A percentile compares a stretch with the other conserved stretches of the same genome.
Conservation (phyloP, 441 rosid genomes). For the Gossypium gossypioides region DNA sequence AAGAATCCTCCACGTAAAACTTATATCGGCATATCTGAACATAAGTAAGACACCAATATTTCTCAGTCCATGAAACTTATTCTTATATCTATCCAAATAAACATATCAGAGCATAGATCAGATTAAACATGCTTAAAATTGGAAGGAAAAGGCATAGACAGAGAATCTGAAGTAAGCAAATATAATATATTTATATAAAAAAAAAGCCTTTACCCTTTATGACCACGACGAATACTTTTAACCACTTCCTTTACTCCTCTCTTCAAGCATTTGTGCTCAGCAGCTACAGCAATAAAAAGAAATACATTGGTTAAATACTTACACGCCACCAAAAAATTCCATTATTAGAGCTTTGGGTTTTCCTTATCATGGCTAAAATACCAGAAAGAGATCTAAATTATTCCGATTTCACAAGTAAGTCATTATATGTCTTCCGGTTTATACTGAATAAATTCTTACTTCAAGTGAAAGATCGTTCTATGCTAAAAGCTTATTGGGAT, state of each 20-base stretch:
- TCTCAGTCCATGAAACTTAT: not conserved
- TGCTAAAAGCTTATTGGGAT: not conserved
- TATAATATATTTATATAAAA: too few relatives aligned
- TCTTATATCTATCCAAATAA: not conserved
- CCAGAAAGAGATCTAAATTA: not conserved
- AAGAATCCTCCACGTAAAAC: not conserved
- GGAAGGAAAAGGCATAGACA: not conserved
- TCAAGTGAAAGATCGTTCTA: not conserved
- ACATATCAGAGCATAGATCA: not conserved
- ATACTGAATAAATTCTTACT: not conserved
- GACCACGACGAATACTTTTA: conserved; percentile 75
- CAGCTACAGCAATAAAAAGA: conserved; percentile 36
- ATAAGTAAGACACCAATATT: not conserved
- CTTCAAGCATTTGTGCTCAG: conserved; percentile 81
- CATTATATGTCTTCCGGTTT: not conserved
- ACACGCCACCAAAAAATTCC: not conserved
- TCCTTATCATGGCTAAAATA: not conserved
- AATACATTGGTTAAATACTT: not conserved
- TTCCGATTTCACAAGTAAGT: not conserved
- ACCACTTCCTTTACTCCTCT: conserved; percentile 98
- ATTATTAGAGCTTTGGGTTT: not conserved
- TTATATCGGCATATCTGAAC: not conserved
- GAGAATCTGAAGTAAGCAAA: not conserved
- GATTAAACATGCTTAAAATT: not conserved
- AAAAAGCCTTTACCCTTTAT: conserved; percentile 54